Conservation (phyloP, 2,329 filamentous ascomycete species). For the Fusarium praegraminearum region DNA sequence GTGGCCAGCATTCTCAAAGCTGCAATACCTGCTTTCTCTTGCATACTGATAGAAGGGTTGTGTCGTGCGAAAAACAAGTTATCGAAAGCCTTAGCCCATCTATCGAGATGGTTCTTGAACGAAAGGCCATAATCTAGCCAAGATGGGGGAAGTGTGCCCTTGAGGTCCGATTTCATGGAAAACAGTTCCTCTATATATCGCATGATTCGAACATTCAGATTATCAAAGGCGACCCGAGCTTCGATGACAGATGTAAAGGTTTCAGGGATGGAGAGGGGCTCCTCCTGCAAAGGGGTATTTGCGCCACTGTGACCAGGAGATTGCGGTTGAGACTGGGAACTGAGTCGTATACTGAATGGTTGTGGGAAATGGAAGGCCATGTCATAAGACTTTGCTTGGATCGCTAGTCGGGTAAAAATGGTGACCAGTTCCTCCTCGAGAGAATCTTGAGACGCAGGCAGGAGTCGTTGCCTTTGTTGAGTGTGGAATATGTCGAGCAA, state of each 20-base stretch:
- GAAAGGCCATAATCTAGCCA: slow-evolving; percentile 61
- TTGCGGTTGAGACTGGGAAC: slow-evolving; percentile 48
- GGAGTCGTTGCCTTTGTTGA: slow-evolving; percentile 53
- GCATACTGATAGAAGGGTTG: slow-evolving; percentile 61
- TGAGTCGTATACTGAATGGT: slow-evolving; percentile 67
- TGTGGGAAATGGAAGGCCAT: slow-evolving; percentile 76
- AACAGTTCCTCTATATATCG: slow-evolving; percentile 68
- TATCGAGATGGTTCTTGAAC: slow-evolving; percentile 64
- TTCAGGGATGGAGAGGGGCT: slow-evolving; percentile 41
- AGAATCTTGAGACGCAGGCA: slow-evolving; percentile 56
- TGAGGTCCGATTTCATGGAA: slow-evolving; percentile 62
- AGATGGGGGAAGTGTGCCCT: slow-evolving; percentile 63
- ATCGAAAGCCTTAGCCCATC: slow-evolving; percentile 69
- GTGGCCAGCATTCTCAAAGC: slow-evolving; percentile 73
- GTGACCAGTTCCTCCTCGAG: slow-evolving; percentile 70
- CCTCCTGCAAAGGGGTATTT: slow-evolving; percentile 55
- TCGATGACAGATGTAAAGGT: slow-evolving; percentile 64
- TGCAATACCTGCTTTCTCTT: slow-evolving; percentile 70
- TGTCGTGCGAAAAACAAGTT: slow-evolving; percentile 64
- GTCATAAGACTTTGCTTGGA: slow-evolving; percentile 75
- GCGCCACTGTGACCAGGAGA: slow-evolving; percentile 59
- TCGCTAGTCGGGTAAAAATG: slow-evolving; percentile 72
- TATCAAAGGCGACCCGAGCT: slow-evolving; percentile 68
- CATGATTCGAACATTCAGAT: slow-evolving; percentile 67
- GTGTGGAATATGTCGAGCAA: slow-evolving; percentile 66